phyloP scores from a whole-genome alignment of 2,329 filamentous ascomycete genomes.

The Dendrostoma leiphaemia region DNA sequence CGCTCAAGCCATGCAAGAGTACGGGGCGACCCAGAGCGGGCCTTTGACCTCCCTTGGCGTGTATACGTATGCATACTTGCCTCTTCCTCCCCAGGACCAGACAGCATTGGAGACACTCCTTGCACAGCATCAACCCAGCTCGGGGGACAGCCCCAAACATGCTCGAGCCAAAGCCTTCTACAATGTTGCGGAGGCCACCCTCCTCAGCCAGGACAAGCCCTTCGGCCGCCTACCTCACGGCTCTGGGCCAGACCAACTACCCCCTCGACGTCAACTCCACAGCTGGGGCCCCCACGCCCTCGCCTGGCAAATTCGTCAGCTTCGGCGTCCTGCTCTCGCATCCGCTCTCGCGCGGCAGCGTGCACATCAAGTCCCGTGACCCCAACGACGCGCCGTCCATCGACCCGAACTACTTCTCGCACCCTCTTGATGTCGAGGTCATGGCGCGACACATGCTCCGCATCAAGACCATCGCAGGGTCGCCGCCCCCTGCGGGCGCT shows the following conservation, averaged over 20 bases:
- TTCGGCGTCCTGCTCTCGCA: conserved; percentile 54
- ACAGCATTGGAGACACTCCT: not conserved
- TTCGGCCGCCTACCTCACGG: conserved; percentile 13
- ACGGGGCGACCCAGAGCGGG: conserved; percentile 26
- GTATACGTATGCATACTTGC: conserved; percentile 7
- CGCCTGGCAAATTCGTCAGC: conserved; percentile 46
- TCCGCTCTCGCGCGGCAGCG: conserved; percentile 53
- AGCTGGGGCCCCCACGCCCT: conserved; percentile 23
- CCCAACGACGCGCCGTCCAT: conserved; percentile 37
- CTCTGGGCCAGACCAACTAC: conserved; percentile 24
- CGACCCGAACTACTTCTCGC: conserved; percentile 51
- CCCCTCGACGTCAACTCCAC: conserved; percentile 22
- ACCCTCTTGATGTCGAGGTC: conserved; percentile 43
- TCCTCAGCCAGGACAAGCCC: not conserved
- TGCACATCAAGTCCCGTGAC: conserved; percentile 48
- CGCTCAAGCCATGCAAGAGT: conserved; percentile 20
- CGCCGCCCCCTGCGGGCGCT: conserved; percentile 30
- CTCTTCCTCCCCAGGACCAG: not conserved
- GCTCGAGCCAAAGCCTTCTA: not conserved
- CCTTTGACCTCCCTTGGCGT: conserved; percentile 27
- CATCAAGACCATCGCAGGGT: conserved; percentile 35
- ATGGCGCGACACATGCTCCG: conserved; percentile 42
- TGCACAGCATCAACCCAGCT: not conserved
- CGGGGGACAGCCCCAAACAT: not conserved
- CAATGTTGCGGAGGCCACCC: not conserved